phyloP scores from a whole-genome alignment of 1,284 basidiomycete genomes.

The Pterulicium gracile region DNA sequence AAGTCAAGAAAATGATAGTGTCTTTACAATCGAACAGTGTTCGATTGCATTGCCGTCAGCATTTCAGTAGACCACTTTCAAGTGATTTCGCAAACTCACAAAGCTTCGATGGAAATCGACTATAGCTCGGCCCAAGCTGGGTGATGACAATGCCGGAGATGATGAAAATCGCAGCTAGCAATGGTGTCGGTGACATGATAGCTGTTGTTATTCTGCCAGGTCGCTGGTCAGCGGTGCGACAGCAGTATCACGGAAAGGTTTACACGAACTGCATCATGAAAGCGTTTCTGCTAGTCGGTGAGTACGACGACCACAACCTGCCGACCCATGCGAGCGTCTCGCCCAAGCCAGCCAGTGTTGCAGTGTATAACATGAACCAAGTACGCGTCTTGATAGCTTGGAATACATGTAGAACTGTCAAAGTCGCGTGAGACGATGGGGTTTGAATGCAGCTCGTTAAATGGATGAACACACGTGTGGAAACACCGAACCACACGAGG shows the following conservation, averaged over 20 bases:
- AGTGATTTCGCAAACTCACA: slow-evolving; percentile 21
- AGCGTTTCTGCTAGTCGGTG: slow-evolving; percentile 8
- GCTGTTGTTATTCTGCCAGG: slow-evolving; percentile 25
- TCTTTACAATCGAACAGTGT: background rate
- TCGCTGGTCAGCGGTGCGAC: background rate
- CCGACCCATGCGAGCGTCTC: slow-evolving; percentile 35
- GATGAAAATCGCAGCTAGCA: slow-evolving; percentile 36
- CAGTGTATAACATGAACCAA: slow-evolving; percentile 39
- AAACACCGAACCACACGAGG: background rate
- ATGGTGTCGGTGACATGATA: slow-evolving; percentile 34
- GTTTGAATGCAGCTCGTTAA: too few species aligned
- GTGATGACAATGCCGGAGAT: slow-evolving; percentile 30
- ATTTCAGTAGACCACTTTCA: too few species aligned
- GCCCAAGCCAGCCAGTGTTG: slow-evolving; percentile 29
- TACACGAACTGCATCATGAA: slow-evolving; percentile 27
- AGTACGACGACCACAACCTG: slow-evolving; percentile 16
- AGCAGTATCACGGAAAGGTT: background rate
- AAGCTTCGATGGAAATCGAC: slow-evolving; percentile 24
- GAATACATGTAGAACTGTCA: slow-evolving; percentile 26
- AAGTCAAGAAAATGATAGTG: background rate
- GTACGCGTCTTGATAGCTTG: slow-evolving; percentile 27
- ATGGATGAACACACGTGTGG: background rate
- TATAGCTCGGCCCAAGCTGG: slow-evolving; percentile 29
- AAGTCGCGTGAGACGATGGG: too few species aligned
- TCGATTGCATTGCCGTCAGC: background rate